These are phyloP conservation scores for Coemansia sp. DNA, from an alignment of 192 early-diverging fungal genomes.

Conservation along the genomic window DNA sequence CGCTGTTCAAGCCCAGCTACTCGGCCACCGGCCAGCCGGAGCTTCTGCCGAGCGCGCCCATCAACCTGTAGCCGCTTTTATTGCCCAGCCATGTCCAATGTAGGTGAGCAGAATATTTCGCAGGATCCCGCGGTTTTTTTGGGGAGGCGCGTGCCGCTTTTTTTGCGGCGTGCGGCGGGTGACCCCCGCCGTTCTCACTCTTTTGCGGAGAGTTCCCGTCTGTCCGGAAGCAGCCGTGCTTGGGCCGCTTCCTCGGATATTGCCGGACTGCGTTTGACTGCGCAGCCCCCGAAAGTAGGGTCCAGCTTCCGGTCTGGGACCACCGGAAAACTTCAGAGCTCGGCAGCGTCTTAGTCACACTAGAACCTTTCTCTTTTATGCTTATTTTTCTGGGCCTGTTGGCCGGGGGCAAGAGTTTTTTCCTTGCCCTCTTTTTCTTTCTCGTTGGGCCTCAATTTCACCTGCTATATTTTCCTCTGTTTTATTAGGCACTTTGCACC, in stretches of 20 bases:
- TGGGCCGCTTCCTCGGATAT: conserved; percentile 2
- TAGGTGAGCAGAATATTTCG: no score
- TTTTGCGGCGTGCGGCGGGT: conserved; percentile 6
- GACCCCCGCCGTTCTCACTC: background rate
- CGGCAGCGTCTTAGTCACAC: background rate
- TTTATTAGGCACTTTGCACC: conserved; percentile 2
- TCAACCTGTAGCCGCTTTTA: conserved; percentile 24
- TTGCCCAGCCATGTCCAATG: no score
- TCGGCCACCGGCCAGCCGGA: conserved; percentile 44
- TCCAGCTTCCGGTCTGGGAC: conserved; percentile 3
- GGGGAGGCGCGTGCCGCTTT: background rate
- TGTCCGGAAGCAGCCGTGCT: conserved; percentile 6
- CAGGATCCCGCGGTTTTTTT: background rate
- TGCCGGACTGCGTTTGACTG: conserved; percentile 10
- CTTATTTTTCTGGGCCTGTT: conserved; percentile 8
- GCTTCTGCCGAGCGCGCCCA: conserved; percentile 32
- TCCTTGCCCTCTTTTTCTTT: conserved; percentile 3
- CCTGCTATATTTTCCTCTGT: conserved; percentile 6
- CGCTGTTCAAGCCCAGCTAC: conserved; percentile 59
- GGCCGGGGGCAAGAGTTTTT: background rate
- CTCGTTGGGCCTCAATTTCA: background rate
- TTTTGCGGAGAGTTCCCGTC: conserved; percentile 1
- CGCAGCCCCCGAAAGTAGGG: conserved; percentile 4
- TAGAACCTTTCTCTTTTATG: background rate
- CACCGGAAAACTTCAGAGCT: background rate